A percentile compares a stretch with the other conserved stretches of the same genome.
These are phyloP conservation scores for Myrmaecium sp. DNA, from an alignment of 2,329 filamentous ascomycete genomes.

Conservation along the genomic window DNA sequence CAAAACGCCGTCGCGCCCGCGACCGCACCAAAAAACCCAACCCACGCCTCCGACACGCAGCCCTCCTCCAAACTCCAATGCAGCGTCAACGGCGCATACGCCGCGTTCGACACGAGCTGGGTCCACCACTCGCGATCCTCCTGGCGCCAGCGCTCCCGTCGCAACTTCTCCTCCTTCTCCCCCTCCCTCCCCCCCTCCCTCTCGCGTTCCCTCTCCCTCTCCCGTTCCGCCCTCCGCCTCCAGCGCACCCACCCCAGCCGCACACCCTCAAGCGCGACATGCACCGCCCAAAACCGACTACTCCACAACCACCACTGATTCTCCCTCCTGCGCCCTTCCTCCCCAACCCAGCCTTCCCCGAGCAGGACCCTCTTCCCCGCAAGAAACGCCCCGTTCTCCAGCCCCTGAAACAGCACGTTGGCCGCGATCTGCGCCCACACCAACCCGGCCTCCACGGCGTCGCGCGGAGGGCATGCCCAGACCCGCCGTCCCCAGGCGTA, in stretches of 20 bases:
- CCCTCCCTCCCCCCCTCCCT: slow-evolving; percentile 21
- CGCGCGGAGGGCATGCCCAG: slow-evolving; percentile 15
- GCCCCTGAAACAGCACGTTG: slow-evolving; percentile 54
- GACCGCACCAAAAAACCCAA: slow-evolving; percentile 42
- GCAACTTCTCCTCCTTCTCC: slow-evolving; percentile 31
- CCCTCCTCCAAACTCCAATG: slow-evolving; percentile 67
- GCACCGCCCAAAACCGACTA: slow-evolving; percentile 62
- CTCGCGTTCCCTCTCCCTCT: too few species aligned
- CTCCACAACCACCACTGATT: slow-evolving; percentile 52
- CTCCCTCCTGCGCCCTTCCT: slow-evolving; percentile 31
- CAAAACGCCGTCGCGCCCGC: slow-evolving; percentile 25
- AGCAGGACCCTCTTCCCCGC: slow-evolving; percentile 51
- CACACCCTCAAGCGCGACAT: slow-evolving; percentile 60
- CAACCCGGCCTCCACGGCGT: slow-evolving; percentile 24
- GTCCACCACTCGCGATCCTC: slow-evolving; percentile 39
- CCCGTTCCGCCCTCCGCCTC: slow-evolving; percentile 12
- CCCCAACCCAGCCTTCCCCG: slow-evolving; percentile 28
- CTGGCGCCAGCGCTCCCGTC: slow-evolving; percentile 11
- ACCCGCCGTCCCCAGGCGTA: slow-evolving; percentile 45
- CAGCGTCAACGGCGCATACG: slow-evolving; percentile 67
- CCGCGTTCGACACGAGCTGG: slow-evolving; percentile 50
- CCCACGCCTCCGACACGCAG: slow-evolving; percentile 38
- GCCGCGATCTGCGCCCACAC: slow-evolving; percentile 51
- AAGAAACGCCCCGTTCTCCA: slow-evolving; percentile 75
- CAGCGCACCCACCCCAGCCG: slow-evolving; percentile 34